Evolutionary conservation across 1,284 basidiomycete species (phyloP), one percentile per base, ranked within the genome.

Genomic region (Hemileia vastatrix): DNA sequence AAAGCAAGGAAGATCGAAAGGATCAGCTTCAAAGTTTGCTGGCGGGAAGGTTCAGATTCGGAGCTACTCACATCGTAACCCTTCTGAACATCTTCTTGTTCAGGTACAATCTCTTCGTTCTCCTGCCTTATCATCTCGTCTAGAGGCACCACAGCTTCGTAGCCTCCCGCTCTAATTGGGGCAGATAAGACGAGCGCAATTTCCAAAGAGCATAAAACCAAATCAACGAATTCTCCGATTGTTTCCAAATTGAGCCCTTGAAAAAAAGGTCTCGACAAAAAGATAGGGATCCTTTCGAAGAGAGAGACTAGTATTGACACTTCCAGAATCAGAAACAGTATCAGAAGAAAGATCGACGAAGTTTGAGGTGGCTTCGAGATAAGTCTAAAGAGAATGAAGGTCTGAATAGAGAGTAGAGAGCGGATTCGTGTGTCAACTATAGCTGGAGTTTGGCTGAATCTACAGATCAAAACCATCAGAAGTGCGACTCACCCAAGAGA

Each of bases 121-220:
- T 62, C 36, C 6, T 66, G 36, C 1, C 68, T 55, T 3, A 66
- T 18, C 1, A 62, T 61, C 53, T 71, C 69, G 9, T 63, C 51
- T 1, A 61, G 18, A 9, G 60, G 57, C 19, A 71, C 70, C 2
- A 60, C 50, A 6, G 68, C 66, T 23, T 69, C 65, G 23, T 63
- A 68, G 2, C 70, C 70, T 6, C 70, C 70, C 1, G 68, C 44
- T 4, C 65, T 55, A 36, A 69, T 62, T 3, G 70, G 70, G 66
- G 68, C 68, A 13, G 43, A 33, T 1, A 70, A 58, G 19, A 66
- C 57, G n/a, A 68, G 36, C 21, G 45, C 23, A 3, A 67, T 48
- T 6, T 58, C 60, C 23, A 61, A 62, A 27, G 57, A n/a, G 50
- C 44, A 50, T 40, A 68, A 19, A 43, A 54, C 8, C 4, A 53